Percentiles rank a stretch among this genome's conserved stretches.
phyloP scores from a whole-genome alignment of 352 stramenopile genomes.

The Hyphochytrium catenoides region DNA sequence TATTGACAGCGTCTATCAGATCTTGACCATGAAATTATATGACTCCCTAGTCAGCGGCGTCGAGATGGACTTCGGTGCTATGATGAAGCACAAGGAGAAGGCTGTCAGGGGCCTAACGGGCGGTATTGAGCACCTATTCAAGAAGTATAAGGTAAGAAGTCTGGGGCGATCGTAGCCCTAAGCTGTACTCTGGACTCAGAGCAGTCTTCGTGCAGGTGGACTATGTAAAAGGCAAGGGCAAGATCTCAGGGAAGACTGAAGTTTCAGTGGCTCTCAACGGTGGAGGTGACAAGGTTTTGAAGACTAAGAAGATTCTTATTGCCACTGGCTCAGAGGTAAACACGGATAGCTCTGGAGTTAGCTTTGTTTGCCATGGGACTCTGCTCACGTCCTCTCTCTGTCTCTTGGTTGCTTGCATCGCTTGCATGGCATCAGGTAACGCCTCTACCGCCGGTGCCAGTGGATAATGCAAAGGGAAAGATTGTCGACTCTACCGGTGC shows the following conservation, averaged over 20 bases:
- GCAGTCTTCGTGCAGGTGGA: slow-evolving; percentile 25
- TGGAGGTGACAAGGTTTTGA: slow-evolving; percentile 67
- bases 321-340: slow-evolving; percentile 61
- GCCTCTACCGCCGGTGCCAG: slow-evolving; percentile 77
- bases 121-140: slow-evolving; percentile 94
- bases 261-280: slow-evolving; percentile 74
- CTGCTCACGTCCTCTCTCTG: slow-evolving; percentile 1
- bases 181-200: too few relatives aligned
- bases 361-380: too few relatives aligned
- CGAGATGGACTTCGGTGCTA: slow-evolving; percentile 79
- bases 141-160: slow-evolving; percentile 80
- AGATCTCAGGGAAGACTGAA: slow-evolving; percentile 68
- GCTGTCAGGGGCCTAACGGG: slow-evolving; percentile 78
- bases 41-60: slow-evolving; percentile 53
- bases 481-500: slow-evolving; percentile 98
- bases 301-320: slow-evolving; percentile 92
- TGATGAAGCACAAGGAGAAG: slow-evolving; percentile 89
- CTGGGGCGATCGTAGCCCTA: too few relatives aligned
- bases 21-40: too few relatives aligned
- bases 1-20: too few relatives aligned
- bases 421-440: slow-evolving; percentile 30
- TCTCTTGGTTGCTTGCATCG: slow-evolving; percentile 20
- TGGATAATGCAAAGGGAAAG: slow-evolving; percentile 87
- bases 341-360: too few relatives aligned
- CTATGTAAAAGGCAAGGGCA: slow-evolving; percentile 92